Evolutionary conservation across 2,329 filamentous ascomycete species (phyloP), one percentile per base, ranked within the genome.

Genomic region (Cercospora sp.): DNA sequence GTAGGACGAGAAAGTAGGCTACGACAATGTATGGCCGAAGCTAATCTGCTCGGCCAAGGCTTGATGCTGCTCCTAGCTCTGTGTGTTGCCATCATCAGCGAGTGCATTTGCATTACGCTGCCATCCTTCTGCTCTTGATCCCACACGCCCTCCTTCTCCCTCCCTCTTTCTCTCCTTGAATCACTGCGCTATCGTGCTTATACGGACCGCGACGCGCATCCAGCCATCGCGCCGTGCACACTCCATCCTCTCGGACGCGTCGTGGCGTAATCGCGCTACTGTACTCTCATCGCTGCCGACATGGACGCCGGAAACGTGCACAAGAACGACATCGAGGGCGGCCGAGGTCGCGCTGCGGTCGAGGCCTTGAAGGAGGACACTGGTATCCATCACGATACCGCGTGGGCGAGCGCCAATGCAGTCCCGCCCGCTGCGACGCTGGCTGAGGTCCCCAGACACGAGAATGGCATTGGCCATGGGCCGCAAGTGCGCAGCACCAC

Each of bases 401-500:
- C 68, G 8, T 68, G 58, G 63, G 65, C 45, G 48, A 67, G 36
- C 33, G 64, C 33, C 26, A 45, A 53, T 18, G 60, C 65, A 30
- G 69, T 66, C 16, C 62, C 57, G 12, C 59, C 59, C 18, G 23
- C 65, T 6, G 65, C 64, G 16, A 71, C 66, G 42, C 69, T 61
- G 33, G 62, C 68, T 20, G 59, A 68, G 5, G 66, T 69, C 30
- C 68, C 71, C 3, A 64, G 65, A 30, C 60, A 68, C 23, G 69
- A 66, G 59, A 64, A 73, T 28, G 82, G 82, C 60, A 75, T 83
- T 61, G 82, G 82, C 30, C 68, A 72, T 6, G 82, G 81, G 1
- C 82, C 82, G 5, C 80, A 83, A 73, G 71, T 82, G 30, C 48
- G 79, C 61, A 82, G 80, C 76, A 82, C 82, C 9, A 76, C 76